phyloP scores from a whole-genome alignment of 208 protist genomes.

The Tritrichomonas musculus region DNA sequence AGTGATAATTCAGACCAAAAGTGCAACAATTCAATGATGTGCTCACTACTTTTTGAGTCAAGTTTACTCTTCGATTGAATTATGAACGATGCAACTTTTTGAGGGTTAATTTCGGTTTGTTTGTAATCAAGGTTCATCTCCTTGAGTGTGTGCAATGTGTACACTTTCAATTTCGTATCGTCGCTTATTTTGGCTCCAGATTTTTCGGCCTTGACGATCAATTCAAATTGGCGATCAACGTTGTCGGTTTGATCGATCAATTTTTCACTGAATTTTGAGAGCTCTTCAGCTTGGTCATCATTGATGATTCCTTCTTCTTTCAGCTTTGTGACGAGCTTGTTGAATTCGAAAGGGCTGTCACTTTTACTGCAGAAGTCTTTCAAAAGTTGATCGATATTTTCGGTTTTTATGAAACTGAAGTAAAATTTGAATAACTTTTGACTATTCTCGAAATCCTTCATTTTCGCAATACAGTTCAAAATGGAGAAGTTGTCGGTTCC shows the following conservation, averaged over 20 bases:
- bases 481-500: not conserved
- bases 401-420: not conserved
- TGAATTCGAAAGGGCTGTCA: not conserved
- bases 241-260: not conserved
- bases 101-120: not conserved
- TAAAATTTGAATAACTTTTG: not conserved
- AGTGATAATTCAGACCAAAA: not conserved
- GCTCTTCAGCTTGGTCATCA: not conserved
- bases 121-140: not conserved
- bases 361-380: not conserved
- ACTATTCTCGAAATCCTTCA: too few species aligned
- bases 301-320: not conserved
- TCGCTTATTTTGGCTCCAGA: not conserved
- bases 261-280: not conserved
- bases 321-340: not conserved
- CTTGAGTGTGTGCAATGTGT: not conserved
- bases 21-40: not conserved
- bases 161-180: not conserved
- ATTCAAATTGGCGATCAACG: not conserved
- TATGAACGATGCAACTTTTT: not conserved
- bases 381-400: not conserved
- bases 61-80: not conserved
- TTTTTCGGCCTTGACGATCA: not conserved
- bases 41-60: not conserved
- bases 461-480: not conserved